phyloP scores from a whole-genome alignment of 306 rosid species.

The Arachis hypogaea region DNA sequence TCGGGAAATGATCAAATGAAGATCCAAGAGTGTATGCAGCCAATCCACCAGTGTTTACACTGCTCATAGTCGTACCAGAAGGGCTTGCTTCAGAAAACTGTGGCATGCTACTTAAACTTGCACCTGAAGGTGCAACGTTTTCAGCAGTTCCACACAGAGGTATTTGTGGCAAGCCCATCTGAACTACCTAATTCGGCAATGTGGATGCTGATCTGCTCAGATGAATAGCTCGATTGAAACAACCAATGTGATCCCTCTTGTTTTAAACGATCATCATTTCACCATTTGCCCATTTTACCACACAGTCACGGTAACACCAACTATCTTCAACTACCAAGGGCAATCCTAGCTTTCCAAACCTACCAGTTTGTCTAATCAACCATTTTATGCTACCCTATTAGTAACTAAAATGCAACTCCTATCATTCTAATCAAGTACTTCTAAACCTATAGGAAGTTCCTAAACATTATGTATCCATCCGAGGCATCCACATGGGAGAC shows the following conservation, averaged over 20 bases:
- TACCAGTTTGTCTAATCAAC: slow-evolving; percentile 22
- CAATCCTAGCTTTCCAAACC: slow-evolving; percentile 34
- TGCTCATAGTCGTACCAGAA: slow-evolving; percentile 55
- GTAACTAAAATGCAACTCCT: slow-evolving; percentile 38
- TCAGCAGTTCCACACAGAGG: slow-evolving; percentile 62
- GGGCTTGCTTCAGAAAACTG: slow-evolving; percentile 60
- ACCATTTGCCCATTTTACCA: slow-evolving; percentile 33
- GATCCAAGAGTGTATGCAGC: slow-evolving; percentile 52
- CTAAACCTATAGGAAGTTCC: slow-evolving; percentile 42
- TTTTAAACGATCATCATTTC: slow-evolving; percentile 36
- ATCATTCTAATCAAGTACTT: slow-evolving; percentile 32
- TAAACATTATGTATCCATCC: slow-evolving; percentile 69
- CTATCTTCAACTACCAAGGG: slow-evolving; percentile 26
- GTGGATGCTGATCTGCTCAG: slow-evolving; percentile 26
- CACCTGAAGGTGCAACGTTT: slow-evolving; percentile 49
- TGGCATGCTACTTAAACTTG: slow-evolving; percentile 61
- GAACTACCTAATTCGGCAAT: slow-evolving; percentile 31
- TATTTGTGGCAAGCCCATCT: slow-evolving; percentile 91
- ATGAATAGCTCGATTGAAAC: slow-evolving; percentile 21
- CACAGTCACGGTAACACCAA: slow-evolving; percentile 13
- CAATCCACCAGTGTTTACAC: slow-evolving; percentile 45
- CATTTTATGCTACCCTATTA: slow-evolving; percentile 16
- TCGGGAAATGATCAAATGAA: slow-evolving; percentile 59
- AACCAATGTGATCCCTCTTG: slow-evolving; percentile 36
- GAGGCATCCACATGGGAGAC: slow-evolving; percentile 55